Evolutionary conservation across 768 basidiomycete genomes (phyloP).

Genomic region (Pleurotus ostreatus): DNA sequence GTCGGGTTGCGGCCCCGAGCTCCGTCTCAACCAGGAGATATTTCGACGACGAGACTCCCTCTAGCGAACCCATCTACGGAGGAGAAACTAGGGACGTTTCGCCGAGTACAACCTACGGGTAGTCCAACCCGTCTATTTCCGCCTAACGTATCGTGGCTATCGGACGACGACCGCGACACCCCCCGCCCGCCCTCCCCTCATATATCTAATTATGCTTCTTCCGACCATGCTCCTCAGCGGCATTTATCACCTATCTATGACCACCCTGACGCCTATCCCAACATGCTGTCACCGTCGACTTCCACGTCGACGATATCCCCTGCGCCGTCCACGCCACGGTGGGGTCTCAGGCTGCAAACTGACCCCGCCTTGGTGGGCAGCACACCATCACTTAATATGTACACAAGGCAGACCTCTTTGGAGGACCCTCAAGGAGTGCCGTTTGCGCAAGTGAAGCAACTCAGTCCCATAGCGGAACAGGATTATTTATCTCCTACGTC

Average conservation of each 20-base stretch:
- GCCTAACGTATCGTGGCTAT: constrained; percentile 36
- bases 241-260: neutral
- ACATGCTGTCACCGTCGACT: constrained; percentile 17
- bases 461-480: constrained; percentile 66
- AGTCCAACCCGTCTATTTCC: constrained; percentile 28
- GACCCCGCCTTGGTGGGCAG: constrained; percentile 28
- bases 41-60: too few relatives aligned
- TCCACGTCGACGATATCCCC: constrained; percentile 16
- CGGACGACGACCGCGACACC: neutral
- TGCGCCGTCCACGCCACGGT: constrained; percentile 15
- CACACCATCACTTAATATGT: constrained; percentile 38
- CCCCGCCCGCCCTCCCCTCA: neutral
- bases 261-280: constrained; percentile 9
- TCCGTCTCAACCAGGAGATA: neutral
- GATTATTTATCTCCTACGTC: constrained; percentile 54
- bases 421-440: constrained; percentile 30
- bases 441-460: constrained; percentile 40
- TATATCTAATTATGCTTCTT: neutral
- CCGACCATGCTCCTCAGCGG: neutral
- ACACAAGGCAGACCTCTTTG: constrained; percentile 23
- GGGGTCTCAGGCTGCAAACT: constrained; percentile 28
- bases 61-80: too few relatives aligned
- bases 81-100: too few relatives aligned
- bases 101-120: neutral
- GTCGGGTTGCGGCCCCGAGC: neutral